Conservation (phyloP, 2,329 filamentous ascomycete species). For the Epichloe coenophiala region DNA sequence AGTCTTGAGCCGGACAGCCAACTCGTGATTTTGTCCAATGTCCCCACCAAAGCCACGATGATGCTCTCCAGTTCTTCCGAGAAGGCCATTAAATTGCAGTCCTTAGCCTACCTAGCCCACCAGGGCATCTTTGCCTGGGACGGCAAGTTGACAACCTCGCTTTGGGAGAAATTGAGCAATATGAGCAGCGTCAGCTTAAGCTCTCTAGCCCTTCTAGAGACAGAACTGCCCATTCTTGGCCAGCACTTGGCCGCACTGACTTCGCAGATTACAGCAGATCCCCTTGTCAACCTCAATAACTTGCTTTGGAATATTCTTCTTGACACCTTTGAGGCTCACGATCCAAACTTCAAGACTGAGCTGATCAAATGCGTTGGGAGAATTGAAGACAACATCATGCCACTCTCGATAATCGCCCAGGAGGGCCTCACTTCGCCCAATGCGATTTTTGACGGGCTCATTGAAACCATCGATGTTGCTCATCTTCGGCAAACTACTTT, state of each 20-base stretch:
- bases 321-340: conserved; percentile 27
- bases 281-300: conserved; percentile 33
- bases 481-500: conserved; percentile 25
- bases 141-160: conserved; percentile 25
- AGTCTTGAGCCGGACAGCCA: conserved; percentile 18
- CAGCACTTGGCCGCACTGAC: conserved; percentile 38
- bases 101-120: conserved; percentile 33
- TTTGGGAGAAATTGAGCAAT: conserved; percentile 41
- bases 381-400: conserved; percentile 11
- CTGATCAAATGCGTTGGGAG: conserved; percentile 15
- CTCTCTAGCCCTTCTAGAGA: conserved; percentile 49
- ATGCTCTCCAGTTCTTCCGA: conserved; percentile 19
- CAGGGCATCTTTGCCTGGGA: conserved; percentile 26
- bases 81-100: conserved; percentile 29
- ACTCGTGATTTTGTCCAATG: conserved; percentile 33
- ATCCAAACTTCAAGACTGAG: conserved; percentile 17
- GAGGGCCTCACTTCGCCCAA: conserved; percentile 1
- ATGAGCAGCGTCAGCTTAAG: conserved; percentile 41
- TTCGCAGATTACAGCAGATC: conserved; percentile 34
- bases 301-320: conserved; percentile 33
- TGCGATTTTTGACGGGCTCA: conserved; percentile 11
- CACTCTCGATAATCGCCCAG: conserved; percentile 3
- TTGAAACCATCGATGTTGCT: conserved; percentile 14
- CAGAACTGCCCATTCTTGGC: conserved; percentile 49
- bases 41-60: conserved; percentile 21